Base-by-base conservation (phyloP, 2,329 filamentous ascomycete species). In the Pyricularia grisea region DNA sequence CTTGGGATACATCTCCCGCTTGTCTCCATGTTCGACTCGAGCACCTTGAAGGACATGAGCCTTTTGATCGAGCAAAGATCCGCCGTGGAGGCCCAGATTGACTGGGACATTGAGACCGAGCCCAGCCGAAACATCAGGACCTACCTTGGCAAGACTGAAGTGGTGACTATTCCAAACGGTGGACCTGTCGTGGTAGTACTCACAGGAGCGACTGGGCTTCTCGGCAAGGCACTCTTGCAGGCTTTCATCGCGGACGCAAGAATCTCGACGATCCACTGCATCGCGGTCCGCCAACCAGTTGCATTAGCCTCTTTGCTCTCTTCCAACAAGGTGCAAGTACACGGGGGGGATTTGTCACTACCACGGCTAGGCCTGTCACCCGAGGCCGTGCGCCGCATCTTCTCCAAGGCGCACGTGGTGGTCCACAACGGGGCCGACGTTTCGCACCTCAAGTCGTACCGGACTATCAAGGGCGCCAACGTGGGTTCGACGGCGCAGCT, bases 371-470 rank as follows among this genome's bases (percentile, higher is more conserved):
- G 76, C 0, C 74, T 79, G 9, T 67, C 70, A 3, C 31, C 27
- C 36, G 36, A 68, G 2, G 25, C 36, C 2, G 11, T 9, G 58
- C 58, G 20, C n/a, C 20, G 61, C 1, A 55, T 75, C 30, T 71
- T 70, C 25, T 11, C 12, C 3, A 4, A 25, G 3, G 70, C 71
- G 2, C 69, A 74, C 61, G 66, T 63, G 33, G 58, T 74, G 69
- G 82, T 91, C 25, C 89, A 87, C 74, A 79, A 77, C 67, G 85
- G 81, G 7, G 82, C 83, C 23, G 77, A 79, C 27, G 74, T 76
- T n/a, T 79, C 74, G 6, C 81, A 75, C 73, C 69, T 75, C 71
- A 78, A 82, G 31, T 73, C 73, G 2, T 84, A 82, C 71, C 63
- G 63, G 30, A 65, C n/a, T n/a, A 63, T 63, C 58, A 27, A 63